phyloP scores from a whole-genome alignment of 2,329 filamentous ascomycete genomes.

The Colletotrichum sp. region DNA sequence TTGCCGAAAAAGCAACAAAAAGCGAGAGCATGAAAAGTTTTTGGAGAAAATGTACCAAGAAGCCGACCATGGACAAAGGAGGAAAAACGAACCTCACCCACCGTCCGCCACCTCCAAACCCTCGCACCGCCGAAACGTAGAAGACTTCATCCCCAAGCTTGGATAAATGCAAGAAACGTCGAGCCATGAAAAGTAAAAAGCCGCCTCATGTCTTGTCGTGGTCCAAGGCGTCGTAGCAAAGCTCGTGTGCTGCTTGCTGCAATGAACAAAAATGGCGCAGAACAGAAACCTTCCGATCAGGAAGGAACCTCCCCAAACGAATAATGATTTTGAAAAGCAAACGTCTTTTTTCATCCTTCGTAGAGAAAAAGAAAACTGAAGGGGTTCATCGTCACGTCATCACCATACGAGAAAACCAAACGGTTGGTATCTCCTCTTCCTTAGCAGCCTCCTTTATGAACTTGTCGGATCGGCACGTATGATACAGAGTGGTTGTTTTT shows the following conservation, averaged over 20 bases:
- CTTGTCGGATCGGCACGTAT: conserved; percentile 1
- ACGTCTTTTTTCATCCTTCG: not conserved
- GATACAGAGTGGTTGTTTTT: not conserved
- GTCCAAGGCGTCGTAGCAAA: conserved; percentile 21
- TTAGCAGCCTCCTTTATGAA: conserved; percentile 3
- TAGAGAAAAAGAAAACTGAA: not conserved
- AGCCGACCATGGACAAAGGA: not conserved
- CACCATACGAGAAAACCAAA: not conserved
- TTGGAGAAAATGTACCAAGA: conserved; percentile 7
- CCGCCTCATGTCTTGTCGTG: conserved; percentile 18
- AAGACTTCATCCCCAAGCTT: not conserved
- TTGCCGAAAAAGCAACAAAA: not conserved
- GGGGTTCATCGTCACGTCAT: conserved; percentile 7
- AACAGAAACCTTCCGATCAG: not conserved
- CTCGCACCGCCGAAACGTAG: not conserved
- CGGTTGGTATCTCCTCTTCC: not conserved
- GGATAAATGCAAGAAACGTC: not conserved
- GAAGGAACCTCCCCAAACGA: not conserved
- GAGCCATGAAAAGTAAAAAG: not conserved
- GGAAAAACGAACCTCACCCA: not conserved
- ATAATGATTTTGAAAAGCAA: not conserved
- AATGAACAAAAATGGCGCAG: not conserved
- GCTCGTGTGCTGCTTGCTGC: conserved; percentile 15
- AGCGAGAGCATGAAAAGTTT: not conserved
- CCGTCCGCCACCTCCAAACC: not conserved